A percentile compares a stretch with the other conserved stretches of the same genome.
Conservation (phyloP, 805 yeast genomes). For the Barnettozyma botsteinii region DNA sequence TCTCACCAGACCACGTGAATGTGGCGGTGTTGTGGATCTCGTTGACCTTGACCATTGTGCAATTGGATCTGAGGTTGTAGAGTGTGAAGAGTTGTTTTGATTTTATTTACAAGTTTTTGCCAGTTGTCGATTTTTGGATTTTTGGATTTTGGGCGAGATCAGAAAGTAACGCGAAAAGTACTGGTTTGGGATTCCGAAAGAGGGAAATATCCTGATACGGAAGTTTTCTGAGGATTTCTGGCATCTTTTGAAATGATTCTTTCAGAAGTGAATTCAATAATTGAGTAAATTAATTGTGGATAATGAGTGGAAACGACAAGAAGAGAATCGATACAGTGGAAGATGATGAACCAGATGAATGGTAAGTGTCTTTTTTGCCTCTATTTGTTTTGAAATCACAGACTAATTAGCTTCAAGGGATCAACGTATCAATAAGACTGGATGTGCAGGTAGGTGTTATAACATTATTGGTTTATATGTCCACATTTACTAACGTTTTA, state of each 20-base stretch:
- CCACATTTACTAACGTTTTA: neutral
- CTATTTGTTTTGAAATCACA: no score
- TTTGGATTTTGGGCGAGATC: slow-evolving; percentile 2
- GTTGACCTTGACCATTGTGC: slow-evolving; percentile 64
- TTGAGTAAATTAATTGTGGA: no score
- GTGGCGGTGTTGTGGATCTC: slow-evolving; percentile 84
- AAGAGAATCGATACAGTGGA: slow-evolving; percentile 21
- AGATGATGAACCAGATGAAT: slow-evolving; percentile 65
- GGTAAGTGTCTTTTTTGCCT: slow-evolving; percentile 31
- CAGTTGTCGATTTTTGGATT: slow-evolving; percentile 1
- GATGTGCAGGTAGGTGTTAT: slow-evolving; percentile 50
- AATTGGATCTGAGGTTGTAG: slow-evolving; percentile 1
- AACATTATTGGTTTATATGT: neutral
- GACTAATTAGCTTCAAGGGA: slow-evolving; percentile 49
- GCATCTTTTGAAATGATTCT: no score
- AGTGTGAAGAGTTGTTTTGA: neutral
- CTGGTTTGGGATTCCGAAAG: neutral
- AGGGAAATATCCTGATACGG: slow-evolving; percentile 1
- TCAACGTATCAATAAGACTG: slow-evolving; percentile 63
- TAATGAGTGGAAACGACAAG: neutral
- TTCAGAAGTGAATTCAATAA: no score
- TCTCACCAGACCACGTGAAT: slow-evolving; percentile 90
- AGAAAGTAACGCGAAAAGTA: slow-evolving; percentile 1
- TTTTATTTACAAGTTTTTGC: slow-evolving; percentile 2
- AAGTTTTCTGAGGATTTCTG: neutral